A percentile compares a stretch with the other conserved stretches of the same genome.
Conservation (phyloP, 306 rosid genomes). For the Ormosia semicastrata region DNA sequence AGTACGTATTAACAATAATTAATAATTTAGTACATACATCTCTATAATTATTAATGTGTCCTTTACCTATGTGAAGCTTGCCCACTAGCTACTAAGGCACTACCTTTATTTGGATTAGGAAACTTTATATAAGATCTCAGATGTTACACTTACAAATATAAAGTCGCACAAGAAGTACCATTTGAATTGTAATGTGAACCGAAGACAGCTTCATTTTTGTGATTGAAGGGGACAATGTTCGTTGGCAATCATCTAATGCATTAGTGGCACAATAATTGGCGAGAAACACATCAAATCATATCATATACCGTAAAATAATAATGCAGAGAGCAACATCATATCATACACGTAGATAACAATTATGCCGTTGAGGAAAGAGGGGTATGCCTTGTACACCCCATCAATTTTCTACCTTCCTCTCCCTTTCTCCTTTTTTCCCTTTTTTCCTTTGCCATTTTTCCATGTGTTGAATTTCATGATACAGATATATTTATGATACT, state of each 20-base stretch:
- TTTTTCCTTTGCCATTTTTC: neutral
- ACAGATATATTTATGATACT: no score
- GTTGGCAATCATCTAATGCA: constrained; percentile 45
- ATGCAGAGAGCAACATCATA: constrained; percentile 34
- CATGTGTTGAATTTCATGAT: neutral
- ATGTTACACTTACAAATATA: neutral
- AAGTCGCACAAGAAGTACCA: neutral
- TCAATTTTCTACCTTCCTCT: neutral
- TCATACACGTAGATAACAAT: constrained; percentile 39
- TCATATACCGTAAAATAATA: constrained; percentile 35
- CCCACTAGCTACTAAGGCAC: neutral
- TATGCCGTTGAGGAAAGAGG: constrained; percentile 31
- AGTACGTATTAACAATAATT: neutral
- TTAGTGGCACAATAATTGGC: constrained; percentile 43
- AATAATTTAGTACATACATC: neutral
- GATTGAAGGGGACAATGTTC: constrained; percentile 33
- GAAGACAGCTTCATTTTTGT: constrained; percentile 7
- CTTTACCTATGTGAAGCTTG: neutral
- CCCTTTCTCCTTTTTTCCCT: neutral
- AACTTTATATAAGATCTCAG: neutral
- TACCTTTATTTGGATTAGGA: neutral
- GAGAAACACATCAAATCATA: constrained; percentile 48
- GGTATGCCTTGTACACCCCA: constrained; percentile 20
- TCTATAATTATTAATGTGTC: neutral
- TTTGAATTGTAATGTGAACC: constrained; percentile 1